A percentile compares a stretch with the other conserved stretches of the same genome.
These are phyloP conservation scores for Celoporthe dispersa DNA, from an alignment of 2,329 filamentous ascomycete species.

Conservation along the genomic window DNA sequence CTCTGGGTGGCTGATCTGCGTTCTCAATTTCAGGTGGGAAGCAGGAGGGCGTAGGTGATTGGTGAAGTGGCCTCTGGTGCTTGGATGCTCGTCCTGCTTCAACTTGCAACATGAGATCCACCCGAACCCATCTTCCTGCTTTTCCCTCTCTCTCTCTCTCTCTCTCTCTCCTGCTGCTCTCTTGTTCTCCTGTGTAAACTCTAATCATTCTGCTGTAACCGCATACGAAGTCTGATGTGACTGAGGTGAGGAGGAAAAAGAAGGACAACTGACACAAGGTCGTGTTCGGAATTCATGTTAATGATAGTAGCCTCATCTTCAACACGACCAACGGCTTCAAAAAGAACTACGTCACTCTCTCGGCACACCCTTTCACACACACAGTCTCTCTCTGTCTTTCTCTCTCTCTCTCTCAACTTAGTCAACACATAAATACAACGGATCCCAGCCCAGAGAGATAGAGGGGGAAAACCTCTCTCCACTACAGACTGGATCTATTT, in stretches of 20 bases:
- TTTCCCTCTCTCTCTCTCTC: background rate
- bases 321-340: background rate
- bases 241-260: background rate
- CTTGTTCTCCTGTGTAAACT: background rate
- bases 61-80: background rate
- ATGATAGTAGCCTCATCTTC: background rate
- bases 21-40: background rate
- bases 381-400: no score
- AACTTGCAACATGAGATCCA: slow-evolving; percentile 1
- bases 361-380: background rate
- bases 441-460: background rate
- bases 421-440: background rate
- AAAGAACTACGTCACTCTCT: background rate
- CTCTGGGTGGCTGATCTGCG: background rate
- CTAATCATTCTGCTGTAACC: background rate
- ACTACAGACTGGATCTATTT: slow-evolving; percentile 1
- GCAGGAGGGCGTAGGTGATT: background rate
- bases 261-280: background rate
- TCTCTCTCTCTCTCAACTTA: no score
- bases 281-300: background rate
- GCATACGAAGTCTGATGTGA: background rate
- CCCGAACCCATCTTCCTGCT: background rate
- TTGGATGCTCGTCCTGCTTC: slow-evolving; percentile 1
- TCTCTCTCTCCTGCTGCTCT: background rate
- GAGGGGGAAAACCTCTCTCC: background rate